phyloP scores from a whole-genome alignment of 2,329 filamentous ascomycete genomes.

The Claviceps pusilla region DNA sequence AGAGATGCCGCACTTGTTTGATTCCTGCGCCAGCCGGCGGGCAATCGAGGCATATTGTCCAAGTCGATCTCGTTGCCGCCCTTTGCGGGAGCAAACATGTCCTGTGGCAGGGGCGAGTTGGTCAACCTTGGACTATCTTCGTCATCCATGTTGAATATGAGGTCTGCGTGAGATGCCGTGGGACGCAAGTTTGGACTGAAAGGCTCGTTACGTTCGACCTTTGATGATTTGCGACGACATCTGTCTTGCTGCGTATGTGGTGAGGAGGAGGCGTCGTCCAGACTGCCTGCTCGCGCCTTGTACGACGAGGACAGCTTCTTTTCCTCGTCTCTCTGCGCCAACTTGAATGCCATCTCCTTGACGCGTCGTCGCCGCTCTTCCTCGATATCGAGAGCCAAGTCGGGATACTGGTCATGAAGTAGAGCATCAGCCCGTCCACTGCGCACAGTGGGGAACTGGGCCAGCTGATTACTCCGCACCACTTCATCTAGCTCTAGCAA shows the following conservation, averaged over 20 bases:
- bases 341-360: slow-evolving; percentile 59
- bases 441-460: slow-evolving; percentile 60
- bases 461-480: slow-evolving; percentile 69
- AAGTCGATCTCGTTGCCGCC: slow-evolving; percentile 12
- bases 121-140: slow-evolving; percentile 31
- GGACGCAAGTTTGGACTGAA: slow-evolving; percentile 53
- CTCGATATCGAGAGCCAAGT: slow-evolving; percentile 48
- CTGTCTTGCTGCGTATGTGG: slow-evolving; percentile 29
- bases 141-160: slow-evolving; percentile 93
- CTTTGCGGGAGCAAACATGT: slow-evolving; percentile 7
- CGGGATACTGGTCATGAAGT: slow-evolving; percentile 49
- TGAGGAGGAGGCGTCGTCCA: slow-evolving; percentile 42
- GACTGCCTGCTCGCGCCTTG: slow-evolving; percentile 43
- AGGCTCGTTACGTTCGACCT: slow-evolving; percentile 34
- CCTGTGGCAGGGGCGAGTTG: slow-evolving; percentile 15
- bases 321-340: slow-evolving; percentile 49
- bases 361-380: slow-evolving; percentile 56
- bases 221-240: slow-evolving; percentile 31
- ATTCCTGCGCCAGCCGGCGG: slow-evolving; percentile 15
- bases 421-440: slow-evolving; percentile 56
- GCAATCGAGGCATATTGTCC: slow-evolving; percentile 16
- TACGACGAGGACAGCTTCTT: slow-evolving; percentile 44
- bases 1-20: slow-evolving; percentile 1
- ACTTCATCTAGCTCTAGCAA: slow-evolving; percentile 64
- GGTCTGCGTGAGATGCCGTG: slow-evolving; percentile 54